Evolutionary conservation across 2,329 filamentous ascomycete species (phyloP).

Genomic region (Diaporthe citri): DNA sequence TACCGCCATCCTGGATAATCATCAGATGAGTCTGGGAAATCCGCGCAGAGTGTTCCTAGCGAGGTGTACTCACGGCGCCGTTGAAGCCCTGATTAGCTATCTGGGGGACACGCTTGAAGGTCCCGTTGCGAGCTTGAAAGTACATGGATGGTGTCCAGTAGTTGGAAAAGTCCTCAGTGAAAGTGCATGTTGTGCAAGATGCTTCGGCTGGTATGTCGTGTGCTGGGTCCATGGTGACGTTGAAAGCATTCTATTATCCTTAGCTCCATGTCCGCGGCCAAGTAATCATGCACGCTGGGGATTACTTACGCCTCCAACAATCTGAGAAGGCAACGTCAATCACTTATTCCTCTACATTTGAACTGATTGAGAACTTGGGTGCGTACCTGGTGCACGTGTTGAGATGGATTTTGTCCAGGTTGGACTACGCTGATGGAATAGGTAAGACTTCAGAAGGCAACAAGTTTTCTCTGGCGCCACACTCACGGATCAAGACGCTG

Average conservation of each 20-base stretch:
- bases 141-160: slow-evolving; percentile 36
- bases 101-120: slow-evolving; percentile 35
- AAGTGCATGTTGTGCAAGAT: slow-evolving; percentile 50
- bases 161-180: slow-evolving; percentile 33
- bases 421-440: slow-evolving; percentile 43
- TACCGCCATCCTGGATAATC: slow-evolving; percentile 46
- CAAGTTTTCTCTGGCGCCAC: too few species aligned
- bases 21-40: not conserved
- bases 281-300: fast-evolving
- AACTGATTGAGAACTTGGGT: fast-evolving
- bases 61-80: slow-evolving; percentile 52
- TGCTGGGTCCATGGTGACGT: slow-evolving; percentile 51
- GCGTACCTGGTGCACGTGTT: slow-evolving; percentile 62
- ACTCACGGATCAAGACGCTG: slow-evolving; percentile 48
- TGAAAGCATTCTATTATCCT: slow-evolving; percentile 51
- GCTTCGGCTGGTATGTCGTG: slow-evolving; percentile 25
- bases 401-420: slow-evolving; percentile 59
- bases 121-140: slow-evolving; percentile 33
- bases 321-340: slow-evolving; percentile 38
- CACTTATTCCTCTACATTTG: too few species aligned
- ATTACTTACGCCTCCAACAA: slow-evolving; percentile 58
- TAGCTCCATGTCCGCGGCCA: not conserved
- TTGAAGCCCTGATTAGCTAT: slow-evolving; percentile 51
- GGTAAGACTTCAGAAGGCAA: not conserved
- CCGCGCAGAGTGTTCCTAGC: fast-evolving